Evolutionary conservation across 495 filamentous ascomycete genomes (phyloP), one percentile per base, ranked within the genome.

Genomic region (Xylaria castorea): DNA sequence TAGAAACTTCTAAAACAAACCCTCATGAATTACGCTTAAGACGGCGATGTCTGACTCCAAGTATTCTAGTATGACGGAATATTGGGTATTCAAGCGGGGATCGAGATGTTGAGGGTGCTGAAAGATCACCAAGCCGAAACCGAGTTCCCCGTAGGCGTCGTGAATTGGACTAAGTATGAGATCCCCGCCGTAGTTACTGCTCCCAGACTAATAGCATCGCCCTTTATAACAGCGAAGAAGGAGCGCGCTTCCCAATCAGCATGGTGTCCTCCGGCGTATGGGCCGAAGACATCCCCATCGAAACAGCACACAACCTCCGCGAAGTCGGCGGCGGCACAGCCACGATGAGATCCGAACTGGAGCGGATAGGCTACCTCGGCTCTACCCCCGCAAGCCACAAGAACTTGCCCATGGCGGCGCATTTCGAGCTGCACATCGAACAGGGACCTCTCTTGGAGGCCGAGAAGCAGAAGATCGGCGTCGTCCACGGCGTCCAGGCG

Each of bases 391-490:
- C 88, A 20, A 89, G 85, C 60, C 85, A 91, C 77, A 83, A 87
- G 71, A 80, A 85, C 60, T 90, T 87, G 18, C 92, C 91, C 0
- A 89, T 95, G 83, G 93, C 88, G 22, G 93, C 93, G 1, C 92
- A 94, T 78, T 95, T 95, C 79, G 93, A 96, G 77, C 82, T 94
- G 5, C 93, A 95, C 75, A 94, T 94, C 68, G 92, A 95, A 75
- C 92, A 95, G 80, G 92, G 92, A 0, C 91, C 91, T 27, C 86
- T 91, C 50, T 85, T 95, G 1, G 87, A 92, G 65, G 81, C 82
- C 1, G 84, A 86, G 20, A 81, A 83, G 30, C 85, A 89, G 72
- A 90, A 89, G 60, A 85, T 94, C 34, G 92, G 92, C 12, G 87
- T 93, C 3, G 92, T 94, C 22, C 86, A 86, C 20, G 92, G 91